Evolutionary conservation across 805 yeast species (phyloP).

Genomic region (Hyphopichia homilentoma): DNA sequence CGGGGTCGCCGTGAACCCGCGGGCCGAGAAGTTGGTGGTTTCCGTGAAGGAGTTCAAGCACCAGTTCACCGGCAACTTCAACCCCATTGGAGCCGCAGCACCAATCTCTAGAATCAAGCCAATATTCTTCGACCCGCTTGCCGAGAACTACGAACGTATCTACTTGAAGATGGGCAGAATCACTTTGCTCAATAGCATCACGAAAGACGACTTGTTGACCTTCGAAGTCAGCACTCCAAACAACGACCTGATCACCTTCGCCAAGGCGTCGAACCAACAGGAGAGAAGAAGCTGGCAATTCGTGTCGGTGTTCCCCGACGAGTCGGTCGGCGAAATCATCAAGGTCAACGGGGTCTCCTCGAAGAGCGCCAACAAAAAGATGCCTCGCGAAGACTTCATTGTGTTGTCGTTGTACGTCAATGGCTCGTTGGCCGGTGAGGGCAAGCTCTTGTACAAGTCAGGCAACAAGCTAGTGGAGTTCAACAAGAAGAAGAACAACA

Average conservation of each 20-base stretch:
- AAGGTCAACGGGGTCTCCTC: constrained; percentile 55
- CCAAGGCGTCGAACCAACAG: constrained; percentile 64
- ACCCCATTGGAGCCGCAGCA: constrained; percentile 31
- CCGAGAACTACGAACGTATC: constrained; percentile 55
- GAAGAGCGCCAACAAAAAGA: constrained; percentile 24
- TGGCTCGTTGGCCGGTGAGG: constrained; percentile 59
- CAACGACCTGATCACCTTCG: constrained; percentile 48
- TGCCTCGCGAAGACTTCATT: constrained; percentile 49
- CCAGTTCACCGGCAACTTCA: constrained; percentile 23
- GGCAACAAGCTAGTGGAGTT: constrained; percentile 47
- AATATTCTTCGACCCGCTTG: constrained; percentile 60
- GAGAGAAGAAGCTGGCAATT: constrained; percentile 60
- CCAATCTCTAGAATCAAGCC: constrained; percentile 67
- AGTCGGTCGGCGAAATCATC: constrained; percentile 67
- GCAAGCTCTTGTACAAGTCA: constrained; percentile 48
- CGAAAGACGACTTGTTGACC: constrained; percentile 44
- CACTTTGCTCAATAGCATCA: constrained; percentile 19
- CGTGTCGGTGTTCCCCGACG: constrained; percentile 67
- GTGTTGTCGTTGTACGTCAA: constrained; percentile 57
- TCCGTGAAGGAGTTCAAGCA: constrained; percentile 72
- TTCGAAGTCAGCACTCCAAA: constrained; percentile 53
- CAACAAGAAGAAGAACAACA: constrained; percentile 37
- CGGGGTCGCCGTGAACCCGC: constrained; percentile 78
- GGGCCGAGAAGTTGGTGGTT: constrained; percentile 68
- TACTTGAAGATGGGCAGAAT: constrained; percentile 57